Base-by-base conservation (phyloP, 768 basidiomycete genomes). In the Astraeus odoratus region DNA sequence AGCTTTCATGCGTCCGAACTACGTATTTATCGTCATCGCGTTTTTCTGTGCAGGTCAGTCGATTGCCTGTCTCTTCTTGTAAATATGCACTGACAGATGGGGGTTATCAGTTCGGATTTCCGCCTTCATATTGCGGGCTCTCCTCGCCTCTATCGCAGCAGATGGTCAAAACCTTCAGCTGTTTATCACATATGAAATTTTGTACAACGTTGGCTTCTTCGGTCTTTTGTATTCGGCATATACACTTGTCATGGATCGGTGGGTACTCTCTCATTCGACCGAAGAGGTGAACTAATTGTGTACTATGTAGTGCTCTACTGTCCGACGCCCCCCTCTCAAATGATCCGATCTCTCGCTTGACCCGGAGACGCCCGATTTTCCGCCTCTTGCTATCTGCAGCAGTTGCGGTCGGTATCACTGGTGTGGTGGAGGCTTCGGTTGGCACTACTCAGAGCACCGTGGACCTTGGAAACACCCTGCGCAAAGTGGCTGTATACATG, bases 181-280 rank as follows among this genome's bases (percentile, higher is more conserved):
- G 26, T 39, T 64, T 23, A 48, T 65, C 40, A 49, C 65, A n/a
- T 57, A 56, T 40, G 51, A 58, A 43, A 47, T 66, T 44, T 25
- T 67, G 16, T 68, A 67, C 48, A 65, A 59, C 36, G 55, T 60
- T 15, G 66, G 65, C 34, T 65, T 67, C 59, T 67, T 63, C 20
- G 62, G 59, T 49, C 41, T 67, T 31, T 39, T 67, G 7, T 67
- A 63, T 41, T 66, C 60, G 10, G 57, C 64, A 15, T 65, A 67
- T 44, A 58, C 51, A 16, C 57, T 67, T 8, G 63, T 63, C 13
- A 43, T 64, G 9, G 64, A 67, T 37, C 52, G 64, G 64, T 64
- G 37, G 52, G 22, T 25, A 16, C 10, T 18, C n/a, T 22, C 1
- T 47, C 50, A 30, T 23, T 35, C 18, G 5, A 44, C 23, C 10